Evolutionary conservation across 164 flowering plant species (phyloP), one percentile per base, ranked within the genome.

Genomic region (Piper betle): DNA sequence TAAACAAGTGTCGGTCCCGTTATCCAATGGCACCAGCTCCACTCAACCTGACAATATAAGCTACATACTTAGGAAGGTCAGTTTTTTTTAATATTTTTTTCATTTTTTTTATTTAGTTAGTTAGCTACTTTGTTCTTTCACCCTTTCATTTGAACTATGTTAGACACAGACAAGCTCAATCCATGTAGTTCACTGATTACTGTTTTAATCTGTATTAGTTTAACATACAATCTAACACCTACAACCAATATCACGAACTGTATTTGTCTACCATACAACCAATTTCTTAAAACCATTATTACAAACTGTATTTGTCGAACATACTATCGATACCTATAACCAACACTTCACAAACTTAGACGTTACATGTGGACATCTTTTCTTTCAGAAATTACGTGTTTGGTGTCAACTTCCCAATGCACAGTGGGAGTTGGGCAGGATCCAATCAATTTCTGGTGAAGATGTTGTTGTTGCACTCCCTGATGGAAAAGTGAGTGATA

Each of bases 31-130:
- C 62, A 46, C 57, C n/a, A 60, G 62, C 55, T 87, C 69, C 6
- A 81, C 76, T 39, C 74, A 79, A 76, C 77, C 74, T 50, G 90
- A 79, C 48, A 78, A 80, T 57, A 64, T 82, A 58, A 79, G 70
- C 12, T 85, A 79, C 74, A 80, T 89, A 67, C 75, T 79, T 53
- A 80, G 82, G 62, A 92, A 92, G 96, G 98, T 84, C 74, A 54
- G 4, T 3, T 18, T 18, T 54, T 25, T 25, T 17, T 16, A 18
- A 17, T 5, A 18, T 54, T 20, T 8, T 18, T n/a, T n/a, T n/a
- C n/a, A n/a, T n/a, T n/a, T n/a, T n/a, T n/a, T n/a, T n/a, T n/a
- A n/a, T n/a, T n/a, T n/a, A n/a, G n/a, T 54, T 10, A 10, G 9
- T 25, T 16, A 54, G 0, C 3, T 25, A 54, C 2, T 18, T 16